phyloP scores from a whole-genome alignment of 176 grass and related monocot genomes.

The Eragrostis curvula region DNA sequence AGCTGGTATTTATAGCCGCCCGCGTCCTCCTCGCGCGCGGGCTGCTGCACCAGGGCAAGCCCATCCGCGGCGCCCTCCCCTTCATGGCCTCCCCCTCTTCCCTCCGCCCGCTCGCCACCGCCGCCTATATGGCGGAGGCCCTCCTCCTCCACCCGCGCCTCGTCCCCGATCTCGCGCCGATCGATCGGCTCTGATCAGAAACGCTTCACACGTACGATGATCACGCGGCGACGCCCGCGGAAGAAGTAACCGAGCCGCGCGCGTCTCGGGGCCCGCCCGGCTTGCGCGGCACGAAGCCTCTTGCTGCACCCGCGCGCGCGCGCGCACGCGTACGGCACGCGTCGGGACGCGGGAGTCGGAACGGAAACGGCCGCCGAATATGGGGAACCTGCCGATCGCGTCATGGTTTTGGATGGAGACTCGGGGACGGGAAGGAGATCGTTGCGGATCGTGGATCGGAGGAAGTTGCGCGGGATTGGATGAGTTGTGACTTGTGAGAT shows the following conservation, averaged over 20 bases:
- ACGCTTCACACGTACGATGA: background rate
- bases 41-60: background rate
- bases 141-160: background rate
- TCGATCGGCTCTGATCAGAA: background rate
- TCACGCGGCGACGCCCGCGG: background rate
- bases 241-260: background rate
- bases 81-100: background rate
- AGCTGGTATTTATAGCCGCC: conserved; percentile 28
- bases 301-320: background rate
- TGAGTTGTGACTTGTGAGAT: background rate
- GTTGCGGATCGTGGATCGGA: conserved; percentile 6
- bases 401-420: background rate
- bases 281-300: background rate
- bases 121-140: conserved; percentile 16
- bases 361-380: background rate
- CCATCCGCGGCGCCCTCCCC: background rate
- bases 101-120: background rate
- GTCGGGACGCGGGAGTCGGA: background rate
- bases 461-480: background rate
- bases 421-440: background rate
- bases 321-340: background rate
- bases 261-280: background rate
- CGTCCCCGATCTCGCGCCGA: background rate
- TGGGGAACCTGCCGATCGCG: background rate
- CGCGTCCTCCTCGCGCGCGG: conserved; percentile 2